Evolutionary conservation across 148 eudicot species (phyloP), one percentile per base, ranked within the genome.

Genomic region (Camellia japonica): DNA sequence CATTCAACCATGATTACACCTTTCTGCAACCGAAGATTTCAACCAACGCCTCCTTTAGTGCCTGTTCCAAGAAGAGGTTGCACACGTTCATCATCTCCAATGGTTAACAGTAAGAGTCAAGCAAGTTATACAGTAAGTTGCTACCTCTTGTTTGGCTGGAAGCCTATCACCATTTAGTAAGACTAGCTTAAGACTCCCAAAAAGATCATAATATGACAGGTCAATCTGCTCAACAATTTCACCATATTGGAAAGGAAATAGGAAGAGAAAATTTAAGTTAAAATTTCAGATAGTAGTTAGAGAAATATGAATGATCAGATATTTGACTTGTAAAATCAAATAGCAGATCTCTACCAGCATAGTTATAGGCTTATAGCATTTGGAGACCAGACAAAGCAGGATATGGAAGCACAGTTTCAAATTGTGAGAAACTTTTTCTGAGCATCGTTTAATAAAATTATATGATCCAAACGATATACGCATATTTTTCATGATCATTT

Each of bases 151-250:
- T 75, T 86, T 81, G 46, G 82, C 74, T 55, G 87, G 87, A 70
- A 88, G 85, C 54, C 75, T 82, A 68, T 78, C 77, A 16, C 79
- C 84, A 55, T 86, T 86, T 44, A 88, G 70, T 16, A 88, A 80
- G 81, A 88, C 90, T 19, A 88, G 78, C 76, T 84, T 86, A 77
- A 88, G 90, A 73, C 90, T 86, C 70, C 90, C 90, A 82, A 82
- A 88, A 52, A 88, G 82, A 78, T 86, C 82, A 78, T 86, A 84
- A 75, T 88, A 88, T 54, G 87, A 82, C 77, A 88, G 76, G 67
- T 88, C 88, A 82, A 88, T 81, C 90, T 88, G 87, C 65, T 68
- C 73, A 80, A 71, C 23, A 71, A 15, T 43, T 23, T 46, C 30
- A 49, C 14, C 77, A 74, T 23, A 19, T 19, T 15, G 47, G 23